A percentile compares a stretch with the other conserved stretches of the same genome.
phyloP scores from a whole-genome alignment of 2,329 filamentous ascomycete species.

The Alternaria burnsii region DNA sequence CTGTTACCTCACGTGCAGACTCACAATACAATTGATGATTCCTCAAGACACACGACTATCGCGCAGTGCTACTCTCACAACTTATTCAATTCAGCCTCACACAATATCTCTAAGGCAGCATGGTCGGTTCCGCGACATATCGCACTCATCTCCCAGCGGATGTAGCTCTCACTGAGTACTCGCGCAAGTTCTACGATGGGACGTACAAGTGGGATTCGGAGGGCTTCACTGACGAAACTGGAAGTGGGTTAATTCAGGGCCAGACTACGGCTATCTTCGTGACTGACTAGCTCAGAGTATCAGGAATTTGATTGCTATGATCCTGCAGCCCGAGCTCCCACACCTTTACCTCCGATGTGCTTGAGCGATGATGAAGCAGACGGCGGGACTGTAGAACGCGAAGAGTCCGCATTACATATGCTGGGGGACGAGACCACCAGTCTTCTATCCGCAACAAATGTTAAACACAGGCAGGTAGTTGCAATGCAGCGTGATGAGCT shows the following conservation, averaged over 20 bases:
- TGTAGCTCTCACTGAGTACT: slow-evolving; percentile 30
- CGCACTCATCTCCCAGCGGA: neutral
- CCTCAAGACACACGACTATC: neutral
- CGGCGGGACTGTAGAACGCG: neutral
- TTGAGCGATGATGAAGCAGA: slow-evolving; percentile 14
- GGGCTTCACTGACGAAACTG: slow-evolving; percentile 39
- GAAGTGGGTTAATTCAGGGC: slow-evolving; percentile 19
- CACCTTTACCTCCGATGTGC: slow-evolving; percentile 29
- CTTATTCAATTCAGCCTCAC: neutral
- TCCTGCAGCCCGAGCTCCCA: slow-evolving; percentile 28
- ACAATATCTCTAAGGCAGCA: neutral
- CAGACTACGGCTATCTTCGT: neutral
- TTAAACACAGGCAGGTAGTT: neutral
- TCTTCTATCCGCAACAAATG: neutral
- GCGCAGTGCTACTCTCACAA: neutral
- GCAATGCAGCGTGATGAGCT: slow-evolving; percentile 11
- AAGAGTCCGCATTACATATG: neutral
- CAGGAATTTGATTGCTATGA: slow-evolving; percentile 29
- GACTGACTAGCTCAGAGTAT: slow-evolving; percentile 17
- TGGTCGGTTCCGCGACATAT: neutral
- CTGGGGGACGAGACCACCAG: no score
- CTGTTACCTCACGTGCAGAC: neutral
- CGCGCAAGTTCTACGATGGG: slow-evolving; percentile 43
- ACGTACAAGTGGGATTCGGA: slow-evolving; percentile 33
- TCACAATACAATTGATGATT: neutral